Conservation (phyloP, 345 rosid species). For the Salix suchowensis region DNA sequence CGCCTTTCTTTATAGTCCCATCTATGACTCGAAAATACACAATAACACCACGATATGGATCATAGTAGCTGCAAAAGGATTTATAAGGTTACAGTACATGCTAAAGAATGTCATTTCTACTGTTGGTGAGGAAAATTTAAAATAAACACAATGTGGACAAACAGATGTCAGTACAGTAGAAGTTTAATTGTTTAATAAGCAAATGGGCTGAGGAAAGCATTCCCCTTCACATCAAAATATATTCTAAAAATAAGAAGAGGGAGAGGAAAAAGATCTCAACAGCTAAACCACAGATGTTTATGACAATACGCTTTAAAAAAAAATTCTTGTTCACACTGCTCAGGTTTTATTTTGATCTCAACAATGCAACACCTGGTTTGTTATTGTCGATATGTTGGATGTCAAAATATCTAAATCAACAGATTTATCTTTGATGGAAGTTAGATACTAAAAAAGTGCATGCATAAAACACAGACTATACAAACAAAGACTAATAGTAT, state of each 20-base stretch:
- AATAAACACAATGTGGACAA: background rate
- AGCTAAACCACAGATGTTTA: background rate
- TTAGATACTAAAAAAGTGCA: background rate
- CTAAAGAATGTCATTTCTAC: background rate
- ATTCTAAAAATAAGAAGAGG: background rate
- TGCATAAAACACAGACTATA: background rate
- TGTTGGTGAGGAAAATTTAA: background rate
- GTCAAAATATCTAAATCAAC: background rate
- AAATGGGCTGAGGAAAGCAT: background rate
- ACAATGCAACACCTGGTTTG: background rate
- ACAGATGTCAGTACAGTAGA: background rate
- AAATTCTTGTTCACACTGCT: background rate
- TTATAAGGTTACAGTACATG: background rate
- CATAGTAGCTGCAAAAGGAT: conserved; percentile 69
- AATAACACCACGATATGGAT: conserved; percentile 96
- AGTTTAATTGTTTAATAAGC: background rate
- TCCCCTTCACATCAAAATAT: background rate
- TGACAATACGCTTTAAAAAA: background rate
- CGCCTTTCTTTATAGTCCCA: conserved; percentile 92
- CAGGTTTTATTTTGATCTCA: background rate
- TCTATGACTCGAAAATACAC: conserved; percentile 93
- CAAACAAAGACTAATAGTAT: background rate
- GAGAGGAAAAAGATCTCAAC: background rate
- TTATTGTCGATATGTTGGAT: background rate
- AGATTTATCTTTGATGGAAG: background rate